These are phyloP conservation scores for Nicotiana benthamiana DNA, from an alignment of 257 asterid genomes.

Conservation along the genomic window DNA sequence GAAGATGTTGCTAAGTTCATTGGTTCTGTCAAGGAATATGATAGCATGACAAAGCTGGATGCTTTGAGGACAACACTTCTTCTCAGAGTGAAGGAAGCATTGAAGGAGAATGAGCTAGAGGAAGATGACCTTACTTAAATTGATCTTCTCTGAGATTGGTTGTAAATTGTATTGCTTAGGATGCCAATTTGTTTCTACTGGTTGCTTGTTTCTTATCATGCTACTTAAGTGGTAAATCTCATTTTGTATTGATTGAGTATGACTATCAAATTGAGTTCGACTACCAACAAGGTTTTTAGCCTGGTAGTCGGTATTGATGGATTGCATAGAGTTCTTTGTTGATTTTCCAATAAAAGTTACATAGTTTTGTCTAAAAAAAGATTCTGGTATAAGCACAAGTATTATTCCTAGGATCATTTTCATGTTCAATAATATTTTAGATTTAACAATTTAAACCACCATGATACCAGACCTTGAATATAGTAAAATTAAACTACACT, in stretches of 20 bases:
- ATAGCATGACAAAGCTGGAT: conserved; percentile 94
- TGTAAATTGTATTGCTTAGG: neutral
- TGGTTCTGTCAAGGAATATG: conserved; percentile 89
- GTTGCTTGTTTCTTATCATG: neutral
- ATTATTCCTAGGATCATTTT: too few species aligned
- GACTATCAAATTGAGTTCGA: neutral
- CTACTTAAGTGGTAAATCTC: neutral
- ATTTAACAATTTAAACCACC: too few species aligned
- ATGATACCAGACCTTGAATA: too few species aligned
- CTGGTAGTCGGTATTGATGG: neutral
- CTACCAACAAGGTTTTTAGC: neutral
- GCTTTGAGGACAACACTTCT: conserved; percentile 88
- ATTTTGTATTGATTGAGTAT: neutral
- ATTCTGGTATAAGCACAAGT: too few species aligned
- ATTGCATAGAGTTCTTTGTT: neutral
- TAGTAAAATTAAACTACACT: too few species aligned
- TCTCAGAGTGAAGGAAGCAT: conserved; percentile 84
- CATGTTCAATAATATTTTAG: too few species aligned
- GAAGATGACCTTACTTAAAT: conserved; percentile 86
- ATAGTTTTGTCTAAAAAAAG: neutral
- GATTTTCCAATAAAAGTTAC: neutral
- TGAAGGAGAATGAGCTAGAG: conserved; percentile 89
- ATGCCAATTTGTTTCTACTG: neutral
- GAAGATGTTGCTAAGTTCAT: conserved; percentile 91
- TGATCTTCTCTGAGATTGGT: neutral